Evolutionary conservation across 106 monocot species (phyloP).

Genomic region (Gastrodia elata): DNA sequence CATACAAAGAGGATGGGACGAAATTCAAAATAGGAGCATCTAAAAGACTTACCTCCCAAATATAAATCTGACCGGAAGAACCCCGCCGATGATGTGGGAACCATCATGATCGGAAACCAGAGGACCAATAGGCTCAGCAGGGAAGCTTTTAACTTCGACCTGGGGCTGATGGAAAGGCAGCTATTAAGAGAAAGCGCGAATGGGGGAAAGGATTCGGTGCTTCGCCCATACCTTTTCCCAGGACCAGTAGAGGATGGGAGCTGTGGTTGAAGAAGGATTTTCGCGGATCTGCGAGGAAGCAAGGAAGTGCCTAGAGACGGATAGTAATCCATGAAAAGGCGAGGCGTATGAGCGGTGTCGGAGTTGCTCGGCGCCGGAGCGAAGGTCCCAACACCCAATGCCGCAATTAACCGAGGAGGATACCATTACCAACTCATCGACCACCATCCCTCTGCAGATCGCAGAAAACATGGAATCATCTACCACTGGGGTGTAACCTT

Average conservation of each 20-base stretch:
- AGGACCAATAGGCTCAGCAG: slow-evolving; percentile 52
- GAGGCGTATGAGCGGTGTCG: slow-evolving; percentile 63
- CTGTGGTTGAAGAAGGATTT: slow-evolving; percentile 14
- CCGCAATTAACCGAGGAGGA: slow-evolving; percentile 62
- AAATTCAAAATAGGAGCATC: neutral
- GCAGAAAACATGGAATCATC: no score
- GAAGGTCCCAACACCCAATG: slow-evolving; percentile 71
- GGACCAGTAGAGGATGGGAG: slow-evolving; percentile 55
- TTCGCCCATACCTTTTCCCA: slow-evolving; percentile 37
- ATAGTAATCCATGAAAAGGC: slow-evolving; percentile 44
- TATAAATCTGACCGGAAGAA: slow-evolving; percentile 40
- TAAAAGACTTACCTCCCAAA: slow-evolving; percentile 50
- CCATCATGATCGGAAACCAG: slow-evolving; percentile 51
- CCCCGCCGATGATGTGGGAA: slow-evolving; percentile 53
- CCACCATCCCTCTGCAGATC: slow-evolving; percentile 6
- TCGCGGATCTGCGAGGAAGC: slow-evolving; percentile 32
- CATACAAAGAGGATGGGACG: neutral
- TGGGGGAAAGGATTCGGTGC: neutral
- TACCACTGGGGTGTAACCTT: no score
- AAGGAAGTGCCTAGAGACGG: slow-evolving; percentile 51
- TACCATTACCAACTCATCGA: slow-evolving; percentile 43
- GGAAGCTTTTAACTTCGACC: slow-evolving; percentile 49
- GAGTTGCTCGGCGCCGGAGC: slow-evolving; percentile 60
- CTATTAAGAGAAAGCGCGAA: neutral
- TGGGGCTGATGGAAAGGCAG: slow-evolving; percentile 30